Conservation (phyloP, 2,329 filamentous ascomycete genomes). For the Penicillium sp. region DNA sequence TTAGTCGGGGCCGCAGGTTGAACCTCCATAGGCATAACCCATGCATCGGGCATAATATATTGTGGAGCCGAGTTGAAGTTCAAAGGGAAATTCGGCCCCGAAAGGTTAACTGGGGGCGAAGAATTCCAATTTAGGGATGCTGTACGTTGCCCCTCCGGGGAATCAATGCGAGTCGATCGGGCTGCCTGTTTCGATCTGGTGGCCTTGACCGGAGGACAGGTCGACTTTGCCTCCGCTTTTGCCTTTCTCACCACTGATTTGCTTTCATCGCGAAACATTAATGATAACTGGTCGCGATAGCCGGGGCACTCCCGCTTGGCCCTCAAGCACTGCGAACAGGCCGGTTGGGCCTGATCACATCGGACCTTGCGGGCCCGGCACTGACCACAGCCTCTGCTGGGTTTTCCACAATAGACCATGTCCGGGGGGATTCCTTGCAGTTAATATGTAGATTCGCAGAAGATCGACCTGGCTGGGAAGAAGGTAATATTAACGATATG, state of each 20-base stretch:
- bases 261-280: constrained; percentile 69
- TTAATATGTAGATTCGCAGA: neutral
- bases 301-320: constrained; percentile 63
- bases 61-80: constrained; percentile 22
- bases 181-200: constrained; percentile 13
- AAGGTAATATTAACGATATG: neutral
- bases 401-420: constrained; percentile 47
- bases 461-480: neutral
- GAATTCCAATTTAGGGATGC: constrained; percentile 27
- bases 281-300: constrained; percentile 63
- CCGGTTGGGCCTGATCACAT: constrained; percentile 62
- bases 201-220: neutral
- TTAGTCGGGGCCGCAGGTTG: constrained; percentile 29
- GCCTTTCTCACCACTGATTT: constrained; percentile 61
- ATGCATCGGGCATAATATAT: neutral
- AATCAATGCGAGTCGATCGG: constrained; percentile 24
- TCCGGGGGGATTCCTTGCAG: neutral
- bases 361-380: constrained; percentile 47
- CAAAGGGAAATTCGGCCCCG: constrained; percentile 8
- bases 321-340: constrained; percentile 64
- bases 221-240: constrained; percentile 32
- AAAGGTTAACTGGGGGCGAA: constrained; percentile 1
- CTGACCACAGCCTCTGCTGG: constrained; percentile 47
- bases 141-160: constrained; percentile 28
- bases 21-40: constrained; percentile 17